These are phyloP conservation scores for Leishmania tropica DNA, from an alignment of 208 protist genomes.

Conservation along the genomic window DNA sequence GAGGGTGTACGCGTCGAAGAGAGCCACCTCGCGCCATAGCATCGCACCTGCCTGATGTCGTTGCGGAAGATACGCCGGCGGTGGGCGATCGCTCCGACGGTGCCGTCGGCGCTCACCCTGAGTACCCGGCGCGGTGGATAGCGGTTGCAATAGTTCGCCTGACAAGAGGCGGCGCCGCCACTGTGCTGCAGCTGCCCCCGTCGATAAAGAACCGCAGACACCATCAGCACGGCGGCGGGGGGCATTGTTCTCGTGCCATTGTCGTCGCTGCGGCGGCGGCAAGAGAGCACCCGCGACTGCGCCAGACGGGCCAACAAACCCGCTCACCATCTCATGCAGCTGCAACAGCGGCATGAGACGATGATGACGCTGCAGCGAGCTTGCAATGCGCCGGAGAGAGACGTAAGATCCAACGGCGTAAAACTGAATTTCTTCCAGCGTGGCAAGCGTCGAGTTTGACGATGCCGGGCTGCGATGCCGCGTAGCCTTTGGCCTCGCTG, in stretches of 20 bases:
- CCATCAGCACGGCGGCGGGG: neutral
- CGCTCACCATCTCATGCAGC: conserved; percentile 41
- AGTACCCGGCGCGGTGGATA: neutral
- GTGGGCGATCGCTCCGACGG: neutral
- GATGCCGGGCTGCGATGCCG: neutral
- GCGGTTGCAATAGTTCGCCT: neutral
- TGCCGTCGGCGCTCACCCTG: neutral
- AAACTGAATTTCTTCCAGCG: conserved; percentile 31
- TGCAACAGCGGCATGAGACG: conserved; percentile 60
- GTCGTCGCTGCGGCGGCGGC: neutral
- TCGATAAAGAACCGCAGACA: neutral
- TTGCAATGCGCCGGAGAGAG: conserved; percentile 64
- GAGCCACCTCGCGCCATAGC: conserved; percentile 65
- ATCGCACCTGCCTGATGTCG: conserved; percentile 26
- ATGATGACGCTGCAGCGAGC: conserved; percentile 53
- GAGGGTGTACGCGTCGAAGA: conserved; percentile 80
- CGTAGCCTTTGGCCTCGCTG: neutral
- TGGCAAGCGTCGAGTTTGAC: neutral
- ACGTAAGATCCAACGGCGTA: conserved; percentile 58
- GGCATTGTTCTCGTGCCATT: neutral
- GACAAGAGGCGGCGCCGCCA: conserved; percentile 19
- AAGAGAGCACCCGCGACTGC: neutral
- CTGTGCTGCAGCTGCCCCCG: conserved; percentile 4
- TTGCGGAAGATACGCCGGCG: neutral
- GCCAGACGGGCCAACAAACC: conserved; percentile 6